Conservation (phyloP, 2,329 filamentous ascomycete genomes). For the Cytospora chrysosperma region DNA sequence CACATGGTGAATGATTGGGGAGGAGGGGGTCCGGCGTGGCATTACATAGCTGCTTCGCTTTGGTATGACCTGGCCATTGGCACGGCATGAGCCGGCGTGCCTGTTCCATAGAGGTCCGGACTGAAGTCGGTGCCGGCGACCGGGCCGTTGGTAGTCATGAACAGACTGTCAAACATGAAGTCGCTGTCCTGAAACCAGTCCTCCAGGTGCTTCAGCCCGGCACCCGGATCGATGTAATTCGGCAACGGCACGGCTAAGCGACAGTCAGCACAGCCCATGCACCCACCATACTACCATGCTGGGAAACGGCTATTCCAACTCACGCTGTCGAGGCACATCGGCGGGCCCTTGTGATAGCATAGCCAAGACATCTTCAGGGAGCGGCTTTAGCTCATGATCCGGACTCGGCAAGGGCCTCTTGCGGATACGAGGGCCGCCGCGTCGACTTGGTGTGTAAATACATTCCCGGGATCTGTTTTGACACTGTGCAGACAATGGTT, state of each 20-base stretch:
- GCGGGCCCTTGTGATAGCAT: slow-evolving; percentile 30
- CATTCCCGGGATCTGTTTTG: slow-evolving; percentile 41
- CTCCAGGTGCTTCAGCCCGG: slow-evolving; percentile 46
- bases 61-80: slow-evolving; percentile 44
- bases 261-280: slow-evolving; percentile 9
- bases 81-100: slow-evolving; percentile 5
- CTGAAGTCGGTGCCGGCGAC: background rate
- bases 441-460: slow-evolving; percentile 43
- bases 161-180: slow-evolving; percentile 47
- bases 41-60: slow-evolving; percentile 42
- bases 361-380: slow-evolving; percentile 18
- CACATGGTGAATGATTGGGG: background rate
- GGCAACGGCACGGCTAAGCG: slow-evolving; percentile 37
- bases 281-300: too few species aligned
- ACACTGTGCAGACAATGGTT: slow-evolving; percentile 33
- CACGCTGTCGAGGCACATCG: slow-evolving; percentile 34
- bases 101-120: slow-evolving; percentile 10
- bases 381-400: slow-evolving; percentile 30
- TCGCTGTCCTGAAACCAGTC: slow-evolving; percentile 48
- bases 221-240: slow-evolving; percentile 47
- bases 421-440: slow-evolving; percentile 43
- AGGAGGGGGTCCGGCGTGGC: background rate
- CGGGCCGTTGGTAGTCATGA: slow-evolving; percentile 28
- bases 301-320: too few species aligned
- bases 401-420: slow-evolving; percentile 36